Conservation (phyloP, 192 early-diverging fungal genomes). For the Paraglomus occultum region DNA sequence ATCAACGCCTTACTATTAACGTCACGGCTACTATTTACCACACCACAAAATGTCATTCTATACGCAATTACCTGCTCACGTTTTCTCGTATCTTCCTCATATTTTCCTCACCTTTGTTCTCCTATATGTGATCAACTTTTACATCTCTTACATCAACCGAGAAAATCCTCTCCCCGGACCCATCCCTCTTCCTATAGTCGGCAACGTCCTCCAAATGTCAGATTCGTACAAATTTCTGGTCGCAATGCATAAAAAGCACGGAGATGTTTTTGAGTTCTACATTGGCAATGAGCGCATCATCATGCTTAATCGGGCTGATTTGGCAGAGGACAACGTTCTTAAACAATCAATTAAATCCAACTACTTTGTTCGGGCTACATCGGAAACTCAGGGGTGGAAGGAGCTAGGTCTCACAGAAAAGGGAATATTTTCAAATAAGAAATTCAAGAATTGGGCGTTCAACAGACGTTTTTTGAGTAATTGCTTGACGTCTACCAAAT, state of each 20-base stretch:
- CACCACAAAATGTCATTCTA: too few relatives aligned
- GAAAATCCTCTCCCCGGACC: slow-evolving; percentile 22
- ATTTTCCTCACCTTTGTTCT: too few relatives aligned
- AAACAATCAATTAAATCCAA: slow-evolving; percentile 1
- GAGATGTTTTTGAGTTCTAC: slow-evolving; percentile 12
- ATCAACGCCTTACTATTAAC: too few relatives aligned
- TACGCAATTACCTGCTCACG: too few relatives aligned
- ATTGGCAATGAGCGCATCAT: neutral
- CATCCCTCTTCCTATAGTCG: slow-evolving; percentile 19
- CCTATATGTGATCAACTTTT: slow-evolving; percentile 8
- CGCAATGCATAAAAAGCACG: slow-evolving; percentile 6
- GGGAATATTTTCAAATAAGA: neutral
- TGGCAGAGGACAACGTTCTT: slow-evolving; percentile 12
- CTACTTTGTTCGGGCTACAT: neutral
- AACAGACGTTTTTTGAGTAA: neutral
- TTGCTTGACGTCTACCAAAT: neutral
- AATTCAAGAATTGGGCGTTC: neutral
- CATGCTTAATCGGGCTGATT: slow-evolving; percentile 10
- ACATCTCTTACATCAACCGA: slow-evolving; percentile 1
- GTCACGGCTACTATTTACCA: too few relatives aligned
- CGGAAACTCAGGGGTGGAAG: neutral
- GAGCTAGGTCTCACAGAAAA: neutral
- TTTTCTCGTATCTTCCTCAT: too few relatives aligned
- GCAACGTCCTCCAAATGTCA: slow-evolving; percentile 8
- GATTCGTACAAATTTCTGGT: neutral